Evolutionary conservation across 257 asterid species (phyloP).

Genomic region (Nicotiana sylvestris): DNA sequence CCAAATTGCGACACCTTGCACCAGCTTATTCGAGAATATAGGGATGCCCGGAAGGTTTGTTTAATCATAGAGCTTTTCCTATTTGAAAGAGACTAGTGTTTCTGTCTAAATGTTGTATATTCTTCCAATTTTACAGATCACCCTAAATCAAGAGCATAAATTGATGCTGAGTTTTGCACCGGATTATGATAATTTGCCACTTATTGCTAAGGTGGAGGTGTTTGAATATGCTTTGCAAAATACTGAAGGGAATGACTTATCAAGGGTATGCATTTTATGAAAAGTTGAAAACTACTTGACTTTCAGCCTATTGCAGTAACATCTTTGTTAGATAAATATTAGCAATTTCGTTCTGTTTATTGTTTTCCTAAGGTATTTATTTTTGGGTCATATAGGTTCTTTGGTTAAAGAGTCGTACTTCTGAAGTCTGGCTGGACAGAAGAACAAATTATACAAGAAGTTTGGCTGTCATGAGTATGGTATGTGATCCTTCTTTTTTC

Average conservation of each 20-base stretch:
- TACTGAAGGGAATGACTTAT: conserved; percentile 93
- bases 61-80: neutral
- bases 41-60: conserved; percentile 93
- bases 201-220: conserved; percentile 93
- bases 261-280: conserved; percentile 57
- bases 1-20: conserved; percentile 97
- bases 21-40: conserved; percentile 90
- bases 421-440: conserved; percentile 97
- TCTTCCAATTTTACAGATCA: conserved; percentile 51
- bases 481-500: conserved; percentile 24
- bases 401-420: conserved; percentile 99
- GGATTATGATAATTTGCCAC: conserved; percentile 93
- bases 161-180: conserved; percentile 96
- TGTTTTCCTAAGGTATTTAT: conserved; percentile 19
- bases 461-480: conserved; percentile 99
- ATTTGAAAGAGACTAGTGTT: conserved; percentile 4
- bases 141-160: conserved; percentile 95
- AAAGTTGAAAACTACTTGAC: conserved; percentile 1
- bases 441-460: conserved; percentile 98
- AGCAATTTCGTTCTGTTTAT: conserved; percentile 14
- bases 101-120: conserved; percentile 17
- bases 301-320: neutral
- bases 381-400: conserved; percentile 50
- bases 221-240: conserved; percentile 90
- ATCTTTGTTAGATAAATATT: neutral